Conservation (phyloP, 2,329 filamentous ascomycete species). For the Fusarium illudens region DNA sequence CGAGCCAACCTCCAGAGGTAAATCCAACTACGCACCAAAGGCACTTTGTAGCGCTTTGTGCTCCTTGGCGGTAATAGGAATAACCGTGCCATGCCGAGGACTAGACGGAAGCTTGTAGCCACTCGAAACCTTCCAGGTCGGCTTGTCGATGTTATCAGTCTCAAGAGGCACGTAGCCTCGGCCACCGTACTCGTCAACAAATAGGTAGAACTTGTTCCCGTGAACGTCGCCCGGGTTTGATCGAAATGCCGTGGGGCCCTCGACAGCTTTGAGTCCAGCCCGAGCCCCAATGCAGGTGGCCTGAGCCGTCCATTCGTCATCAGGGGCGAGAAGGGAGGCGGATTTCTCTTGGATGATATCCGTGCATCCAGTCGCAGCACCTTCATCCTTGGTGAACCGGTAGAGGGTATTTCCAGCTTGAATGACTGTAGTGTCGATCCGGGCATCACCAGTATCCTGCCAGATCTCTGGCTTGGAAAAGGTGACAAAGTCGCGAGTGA, state of each 20-base stretch:
- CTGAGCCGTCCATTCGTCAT: constrained; percentile 55
- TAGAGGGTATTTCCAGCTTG: constrained; percentile 54
- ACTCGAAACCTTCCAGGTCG: constrained; percentile 56
- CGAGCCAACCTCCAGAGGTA: no score
- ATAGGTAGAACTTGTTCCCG: constrained; percentile 63
- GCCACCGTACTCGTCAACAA: constrained; percentile 62
- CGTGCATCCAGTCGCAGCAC: constrained; percentile 58
- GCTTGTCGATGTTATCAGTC: constrained; percentile 58
- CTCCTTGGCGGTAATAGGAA: constrained; percentile 56
- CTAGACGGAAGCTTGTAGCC: constrained; percentile 57
- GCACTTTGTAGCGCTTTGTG: constrained; percentile 13
- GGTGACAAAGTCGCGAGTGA: constrained; percentile 59
- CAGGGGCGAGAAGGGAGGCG: constrained; percentile 49
- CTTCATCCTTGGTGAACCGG: constrained; percentile 65
- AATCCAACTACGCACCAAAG: background rate
- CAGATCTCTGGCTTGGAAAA: constrained; percentile 58
- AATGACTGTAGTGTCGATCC: constrained; percentile 63
- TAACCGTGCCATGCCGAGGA: constrained; percentile 63
- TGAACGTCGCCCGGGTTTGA: constrained; percentile 58
- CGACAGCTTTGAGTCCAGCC: constrained; percentile 58
- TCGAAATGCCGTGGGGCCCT: constrained; percentile 62
- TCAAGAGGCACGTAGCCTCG: constrained; percentile 63
- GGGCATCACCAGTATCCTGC: constrained; percentile 60
- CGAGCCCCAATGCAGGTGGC: constrained; percentile 59
- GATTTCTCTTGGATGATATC: constrained; percentile 65